Conservation (phyloP, 2,329 filamentous ascomycete species). For the Ascochyta clinopodiicola region DNA sequence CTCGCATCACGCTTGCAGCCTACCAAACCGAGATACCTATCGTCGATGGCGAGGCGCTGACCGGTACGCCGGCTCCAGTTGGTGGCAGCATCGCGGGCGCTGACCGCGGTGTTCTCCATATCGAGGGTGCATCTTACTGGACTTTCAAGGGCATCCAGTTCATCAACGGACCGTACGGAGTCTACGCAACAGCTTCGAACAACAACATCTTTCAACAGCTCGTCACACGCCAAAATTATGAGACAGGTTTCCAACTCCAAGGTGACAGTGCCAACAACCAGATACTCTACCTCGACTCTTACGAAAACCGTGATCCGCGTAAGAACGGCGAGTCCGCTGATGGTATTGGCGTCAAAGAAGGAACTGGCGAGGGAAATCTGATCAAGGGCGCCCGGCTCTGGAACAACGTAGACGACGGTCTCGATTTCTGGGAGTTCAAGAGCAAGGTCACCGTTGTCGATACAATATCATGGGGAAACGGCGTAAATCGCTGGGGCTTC, state of each 20-base stretch:
- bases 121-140: slow-evolving; percentile 56
- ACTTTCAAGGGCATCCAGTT: slow-evolving; percentile 52
- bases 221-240: slow-evolving; percentile 51
- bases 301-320: slow-evolving; percentile 47
- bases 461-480: slow-evolving; percentile 56
- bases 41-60: slow-evolving; percentile 54
- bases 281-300: slow-evolving; percentile 34
- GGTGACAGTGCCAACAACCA: slow-evolving; percentile 37
- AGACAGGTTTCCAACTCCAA: slow-evolving; percentile 50
- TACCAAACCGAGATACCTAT: slow-evolving; percentile 55
- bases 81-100: slow-evolving; percentile 49
- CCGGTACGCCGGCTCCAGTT: slow-evolving; percentile 52
- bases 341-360: slow-evolving; percentile 58
- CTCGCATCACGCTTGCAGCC: slow-evolving; percentile 53
- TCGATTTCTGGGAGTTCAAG: slow-evolving; percentile 55
- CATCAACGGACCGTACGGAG: slow-evolving; percentile 50
- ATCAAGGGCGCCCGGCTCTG: slow-evolving; percentile 56
- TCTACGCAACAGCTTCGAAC: slow-evolving; percentile 45
- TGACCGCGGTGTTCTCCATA: slow-evolving; percentile 57
- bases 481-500: slow-evolving; percentile 56
- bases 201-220: slow-evolving; percentile 49
- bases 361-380: slow-evolving; percentile 55
- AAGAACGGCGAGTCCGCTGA: slow-evolving; percentile 62
- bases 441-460: slow-evolving; percentile 54
- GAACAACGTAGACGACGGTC: slow-evolving; percentile 60